A percentile compares a stretch with the other conserved stretches of the same genome.
Evolutionary conservation across 768 basidiomycete genomes (phyloP).

Genomic region (Suillus subalutaceus): DNA sequence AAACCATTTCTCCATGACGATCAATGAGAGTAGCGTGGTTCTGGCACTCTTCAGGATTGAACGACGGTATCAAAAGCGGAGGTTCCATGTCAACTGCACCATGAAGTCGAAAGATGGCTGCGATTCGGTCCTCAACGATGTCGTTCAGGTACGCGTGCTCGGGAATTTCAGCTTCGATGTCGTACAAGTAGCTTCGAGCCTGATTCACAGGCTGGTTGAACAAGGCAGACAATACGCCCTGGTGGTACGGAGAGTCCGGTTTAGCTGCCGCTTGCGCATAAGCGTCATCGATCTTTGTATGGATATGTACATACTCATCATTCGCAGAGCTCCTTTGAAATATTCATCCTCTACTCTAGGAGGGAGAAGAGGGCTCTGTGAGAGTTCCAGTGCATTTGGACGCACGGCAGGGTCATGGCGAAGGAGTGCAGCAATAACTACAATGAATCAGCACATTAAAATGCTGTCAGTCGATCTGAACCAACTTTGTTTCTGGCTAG

Average conservation of each 20-base stretch:
- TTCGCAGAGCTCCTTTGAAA: slow-evolving; percentile 74
- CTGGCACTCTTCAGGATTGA: slow-evolving; percentile 62
- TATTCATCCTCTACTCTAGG: slow-evolving; percentile 81
- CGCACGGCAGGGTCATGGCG: slow-evolving; percentile 80
- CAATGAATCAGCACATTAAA: slow-evolving; percentile 8
- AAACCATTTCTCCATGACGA: slow-evolving; percentile 74
- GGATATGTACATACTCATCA: slow-evolving; percentile 48
- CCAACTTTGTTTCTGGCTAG: slow-evolving; percentile 72
- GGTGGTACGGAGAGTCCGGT: slow-evolving; percentile 79
- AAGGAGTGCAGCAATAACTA: slow-evolving; percentile 81
- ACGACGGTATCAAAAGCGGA: slow-evolving; percentile 77
- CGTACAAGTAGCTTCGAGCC: slow-evolving; percentile 73
- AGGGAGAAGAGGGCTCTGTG: slow-evolving; percentile 78
- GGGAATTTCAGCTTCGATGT: slow-evolving; percentile 65
- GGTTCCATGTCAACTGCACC: slow-evolving; percentile 90
- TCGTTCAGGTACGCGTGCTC: slow-evolving; percentile 73
- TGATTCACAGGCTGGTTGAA: slow-evolving; percentile 74
- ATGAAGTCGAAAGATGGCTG: slow-evolving; percentile 81
- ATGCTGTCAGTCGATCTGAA: slow-evolving; percentile 13
- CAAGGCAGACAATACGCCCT: slow-evolving; percentile 73
- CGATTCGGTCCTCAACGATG: slow-evolving; percentile 76
- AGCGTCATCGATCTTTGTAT: slow-evolving; percentile 40
- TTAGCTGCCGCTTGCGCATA: slow-evolving; percentile 46
- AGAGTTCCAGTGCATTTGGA: slow-evolving; percentile 82
- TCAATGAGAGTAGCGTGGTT: slow-evolving; percentile 78